Evolutionary conservation across 148 eudicot species (phyloP).

Genomic region (Bassia scoparia): DNA sequence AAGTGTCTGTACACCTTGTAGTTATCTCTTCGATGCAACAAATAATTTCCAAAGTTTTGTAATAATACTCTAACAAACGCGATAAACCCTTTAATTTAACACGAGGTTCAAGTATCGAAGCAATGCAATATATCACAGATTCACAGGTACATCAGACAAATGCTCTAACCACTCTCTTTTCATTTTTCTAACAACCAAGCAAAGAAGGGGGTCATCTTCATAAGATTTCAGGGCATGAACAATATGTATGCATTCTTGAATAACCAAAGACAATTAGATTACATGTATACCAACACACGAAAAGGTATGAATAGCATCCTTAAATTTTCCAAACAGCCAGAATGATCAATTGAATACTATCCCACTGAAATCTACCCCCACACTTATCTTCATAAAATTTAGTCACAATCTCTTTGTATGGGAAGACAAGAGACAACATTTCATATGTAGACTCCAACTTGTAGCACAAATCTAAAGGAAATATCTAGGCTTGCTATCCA

Average conservation of each 20-base stretch:
- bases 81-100: constrained; percentile 13
- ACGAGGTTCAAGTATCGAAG: constrained; percentile 1
- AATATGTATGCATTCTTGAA: constrained; percentile 3
- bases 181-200: constrained; percentile 5
- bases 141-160: constrained; percentile 12
- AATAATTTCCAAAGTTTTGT: constrained; percentile 1
- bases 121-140: constrained; percentile 2
- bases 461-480: neutral
- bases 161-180: constrained; percentile 18
- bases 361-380: neutral
- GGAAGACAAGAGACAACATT: neutral
- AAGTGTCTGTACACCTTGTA: neutral
- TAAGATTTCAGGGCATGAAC: constrained; percentile 1
- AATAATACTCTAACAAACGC: neutral
- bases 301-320: neutral
- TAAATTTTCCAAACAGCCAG: constrained; percentile 1
- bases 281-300: constrained; percentile 2
- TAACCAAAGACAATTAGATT: constrained; percentile 5
- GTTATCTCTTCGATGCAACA: constrained; percentile 7
- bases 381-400: neutral
- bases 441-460: constrained; percentile 6
- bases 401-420: neutral
- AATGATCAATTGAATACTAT: neutral
- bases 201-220: constrained; percentile 9
- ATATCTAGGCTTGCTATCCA: neutral